Conservation (phyloP, 2,329 filamentous ascomycete species). For the Didymella pomorum region DNA sequence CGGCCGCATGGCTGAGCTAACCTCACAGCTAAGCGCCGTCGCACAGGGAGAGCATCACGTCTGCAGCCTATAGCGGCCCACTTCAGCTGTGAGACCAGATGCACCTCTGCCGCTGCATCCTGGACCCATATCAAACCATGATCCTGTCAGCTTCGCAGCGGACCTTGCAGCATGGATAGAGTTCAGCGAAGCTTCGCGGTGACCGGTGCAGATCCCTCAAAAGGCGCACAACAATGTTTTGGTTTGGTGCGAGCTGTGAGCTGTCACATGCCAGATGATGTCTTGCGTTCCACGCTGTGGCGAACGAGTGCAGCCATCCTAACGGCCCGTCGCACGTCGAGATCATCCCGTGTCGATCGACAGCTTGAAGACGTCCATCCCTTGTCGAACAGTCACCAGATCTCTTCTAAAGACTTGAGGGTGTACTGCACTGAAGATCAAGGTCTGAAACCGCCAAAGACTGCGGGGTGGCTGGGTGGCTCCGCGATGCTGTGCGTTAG, state of each 20-base stretch:
- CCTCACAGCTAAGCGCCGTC: constrained; percentile 32
- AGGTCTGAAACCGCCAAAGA: constrained; percentile 7
- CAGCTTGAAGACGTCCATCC: constrained; percentile 19
- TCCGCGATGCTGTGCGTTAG: constrained; percentile 2
- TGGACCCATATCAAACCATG: constrained; percentile 26
- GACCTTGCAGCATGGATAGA: constrained; percentile 24
- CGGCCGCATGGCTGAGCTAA: constrained; percentile 18
- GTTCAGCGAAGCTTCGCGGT: constrained; percentile 13
- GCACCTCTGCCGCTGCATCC: constrained; percentile 38
- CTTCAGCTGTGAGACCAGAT: constrained; percentile 26
- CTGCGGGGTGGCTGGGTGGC: constrained; percentile 14
- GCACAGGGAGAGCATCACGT: constrained; percentile 30
- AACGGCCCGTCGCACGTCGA: constrained; percentile 42
- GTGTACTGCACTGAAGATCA: constrained; percentile 6
- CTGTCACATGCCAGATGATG: constrained; percentile 42
- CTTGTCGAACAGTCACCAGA: constrained; percentile 14
- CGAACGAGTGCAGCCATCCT: constrained; percentile 29
- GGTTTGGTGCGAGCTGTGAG: constrained; percentile 21
- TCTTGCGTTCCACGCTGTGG: constrained; percentile 37
- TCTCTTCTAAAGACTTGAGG: constrained; percentile 7
- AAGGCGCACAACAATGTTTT: constrained; percentile 1
- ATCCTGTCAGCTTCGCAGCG: constrained; percentile 25
- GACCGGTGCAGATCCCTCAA: constrained; percentile 4
- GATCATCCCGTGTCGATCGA: constrained; percentile 37
- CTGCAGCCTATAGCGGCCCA: constrained; percentile 38